Conservation (phyloP, 2,329 filamentous ascomycete genomes). For the Fusarium phyllophilum region DNA sequence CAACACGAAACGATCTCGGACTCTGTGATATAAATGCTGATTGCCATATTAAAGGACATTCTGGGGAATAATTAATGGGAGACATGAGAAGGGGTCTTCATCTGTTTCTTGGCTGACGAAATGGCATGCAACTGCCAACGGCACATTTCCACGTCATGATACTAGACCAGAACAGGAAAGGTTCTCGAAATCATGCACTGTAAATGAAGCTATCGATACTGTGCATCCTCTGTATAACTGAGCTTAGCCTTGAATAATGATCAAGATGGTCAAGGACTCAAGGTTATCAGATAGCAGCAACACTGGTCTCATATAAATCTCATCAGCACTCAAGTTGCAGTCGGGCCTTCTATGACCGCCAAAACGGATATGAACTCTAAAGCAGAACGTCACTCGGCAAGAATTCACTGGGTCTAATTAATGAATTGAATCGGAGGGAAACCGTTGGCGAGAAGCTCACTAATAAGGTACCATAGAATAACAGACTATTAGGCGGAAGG, state of each 20-base stretch:
- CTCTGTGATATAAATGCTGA: neutral
- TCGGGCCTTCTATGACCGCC: fast-evolving
- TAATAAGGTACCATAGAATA: too few species aligned
- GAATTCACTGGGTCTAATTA: too few species aligned
- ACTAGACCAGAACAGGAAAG: neutral
- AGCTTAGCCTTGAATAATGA: neutral
- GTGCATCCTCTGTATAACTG: neutral
- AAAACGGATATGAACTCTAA: neutral
- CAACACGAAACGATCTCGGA: neutral
- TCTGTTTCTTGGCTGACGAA: neutral
- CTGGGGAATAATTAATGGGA: fast-evolving
- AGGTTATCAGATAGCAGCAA: neutral
- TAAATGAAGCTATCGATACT: neutral
- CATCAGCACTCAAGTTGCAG: fast-evolving
- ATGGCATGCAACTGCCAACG: neutral
- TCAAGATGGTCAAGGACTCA: too few species aligned
- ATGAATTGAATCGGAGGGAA: neutral
- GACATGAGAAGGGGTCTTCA: neutral
- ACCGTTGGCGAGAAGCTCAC: neutral
- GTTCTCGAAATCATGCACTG: neutral
- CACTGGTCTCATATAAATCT: fast-evolving
- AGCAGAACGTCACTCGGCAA: neutral
- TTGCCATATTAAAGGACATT: fast-evolving
- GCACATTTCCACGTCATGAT: neutral
- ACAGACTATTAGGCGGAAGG: too few species aligned